Conservation (phyloP, 805 yeast genomes). For the Saccharomycopsis amapae region DNA sequence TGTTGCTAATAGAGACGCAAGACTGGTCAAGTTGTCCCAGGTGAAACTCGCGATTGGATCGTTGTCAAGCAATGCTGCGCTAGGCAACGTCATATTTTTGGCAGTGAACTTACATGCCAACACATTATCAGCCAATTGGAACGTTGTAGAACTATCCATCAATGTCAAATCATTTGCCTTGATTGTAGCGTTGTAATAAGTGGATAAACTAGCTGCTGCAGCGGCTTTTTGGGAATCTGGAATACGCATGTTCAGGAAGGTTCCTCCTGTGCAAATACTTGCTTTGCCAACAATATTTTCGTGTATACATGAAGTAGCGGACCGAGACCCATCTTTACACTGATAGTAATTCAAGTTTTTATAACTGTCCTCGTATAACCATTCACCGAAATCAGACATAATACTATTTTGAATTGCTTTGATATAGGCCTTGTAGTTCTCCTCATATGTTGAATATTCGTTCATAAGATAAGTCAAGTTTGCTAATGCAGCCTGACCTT, state of each 20-base stretch:
- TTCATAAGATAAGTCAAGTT: slow-evolving; percentile 10
- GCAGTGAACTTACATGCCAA: slow-evolving; percentile 1
- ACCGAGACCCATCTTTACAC: too few species aligned
- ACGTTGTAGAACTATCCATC: background rate
- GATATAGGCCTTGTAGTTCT: slow-evolving; percentile 7
- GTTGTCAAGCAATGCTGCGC: slow-evolving; percentile 5
- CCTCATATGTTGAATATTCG: slow-evolving; percentile 4
- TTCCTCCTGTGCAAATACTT: background rate
- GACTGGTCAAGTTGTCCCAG: slow-evolving; percentile 6
- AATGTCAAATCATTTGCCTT: background rate
- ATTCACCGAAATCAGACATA: slow-evolving; percentile 6
- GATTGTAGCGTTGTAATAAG: slow-evolving; percentile 5
- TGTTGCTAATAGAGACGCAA: slow-evolving; percentile 5
- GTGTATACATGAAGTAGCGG: too few species aligned
- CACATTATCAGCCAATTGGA: background rate
- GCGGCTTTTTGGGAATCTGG: background rate
- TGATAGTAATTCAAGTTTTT: too few species aligned
- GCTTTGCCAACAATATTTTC: too few species aligned
- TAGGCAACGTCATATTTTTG: slow-evolving; percentile 9
- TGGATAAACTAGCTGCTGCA: slow-evolving; percentile 1
- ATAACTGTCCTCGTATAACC: slow-evolving; percentile 3
- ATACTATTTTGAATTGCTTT: slow-evolving; percentile 5
- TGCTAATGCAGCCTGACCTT: slow-evolving; percentile 11
- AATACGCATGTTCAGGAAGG: slow-evolving; percentile 2
- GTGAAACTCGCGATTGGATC: slow-evolving; percentile 8